Percentiles rank a stretch among this genome's conserved stretches.
These are phyloP conservation scores for Juglanconis oblonga DNA, from an alignment of 2,329 filamentous ascomycete species.

Conservation along the genomic window DNA sequence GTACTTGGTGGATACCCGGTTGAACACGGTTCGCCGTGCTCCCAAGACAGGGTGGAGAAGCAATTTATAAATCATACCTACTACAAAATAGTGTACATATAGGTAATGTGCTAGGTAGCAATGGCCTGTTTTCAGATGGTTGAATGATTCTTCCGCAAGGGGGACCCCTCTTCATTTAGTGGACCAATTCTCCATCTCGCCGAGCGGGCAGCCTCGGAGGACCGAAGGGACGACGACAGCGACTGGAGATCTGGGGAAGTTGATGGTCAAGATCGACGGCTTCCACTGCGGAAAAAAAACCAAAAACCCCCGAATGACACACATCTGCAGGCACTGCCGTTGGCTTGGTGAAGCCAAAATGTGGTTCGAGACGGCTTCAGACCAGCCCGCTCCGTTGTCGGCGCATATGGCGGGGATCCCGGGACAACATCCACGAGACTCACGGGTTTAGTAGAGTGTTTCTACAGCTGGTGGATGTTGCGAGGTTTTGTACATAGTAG, in stretches of 20 bases:
- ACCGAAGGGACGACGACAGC: neutral
- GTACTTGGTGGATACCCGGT: too few species aligned
- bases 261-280: neutral
- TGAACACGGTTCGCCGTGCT: too few species aligned
- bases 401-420: neutral
- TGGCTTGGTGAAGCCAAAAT: neutral
- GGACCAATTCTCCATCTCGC: too few species aligned
- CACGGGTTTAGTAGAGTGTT: neutral
- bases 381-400: conserved; percentile 15
- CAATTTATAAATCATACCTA: too few species aligned
- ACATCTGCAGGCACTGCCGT: neutral
- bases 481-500: too few species aligned
- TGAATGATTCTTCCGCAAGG: neutral
- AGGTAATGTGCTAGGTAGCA: too few species aligned
- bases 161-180: too few species aligned
- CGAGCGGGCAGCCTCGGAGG: conserved; percentile 1
- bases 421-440: neutral
- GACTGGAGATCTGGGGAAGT: neutral
- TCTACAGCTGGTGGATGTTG: neutral
- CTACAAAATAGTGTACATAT: too few species aligned
- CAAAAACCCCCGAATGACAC: neutral
- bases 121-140: too few species aligned
- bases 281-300: neutral
- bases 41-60: too few species aligned
- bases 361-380: conserved; percentile 10